These are phyloP conservation scores for Monosporozyma solicola DNA, from an alignment of 805 yeast species.

Conservation along the genomic window DNA sequence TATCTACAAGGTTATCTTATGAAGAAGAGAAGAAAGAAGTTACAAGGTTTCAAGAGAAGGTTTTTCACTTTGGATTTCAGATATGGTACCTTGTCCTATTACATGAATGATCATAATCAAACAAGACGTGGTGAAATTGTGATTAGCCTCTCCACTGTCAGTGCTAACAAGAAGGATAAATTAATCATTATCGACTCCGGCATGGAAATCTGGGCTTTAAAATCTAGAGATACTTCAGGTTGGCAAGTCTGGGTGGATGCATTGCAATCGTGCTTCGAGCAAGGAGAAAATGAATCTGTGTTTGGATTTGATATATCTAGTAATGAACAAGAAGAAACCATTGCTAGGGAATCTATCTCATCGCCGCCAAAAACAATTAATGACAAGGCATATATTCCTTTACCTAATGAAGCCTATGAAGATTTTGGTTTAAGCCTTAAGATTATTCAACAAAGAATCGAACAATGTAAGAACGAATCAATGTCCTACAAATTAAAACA, in stretches of 20 bases:
- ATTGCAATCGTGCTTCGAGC: conserved; percentile 39
- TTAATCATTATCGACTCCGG: conserved; percentile 87
- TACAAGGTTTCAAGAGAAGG: conserved; percentile 80
- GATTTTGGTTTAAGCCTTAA: conserved; percentile 15
- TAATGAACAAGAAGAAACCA: neutral
- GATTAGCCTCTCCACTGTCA: conserved; percentile 67
- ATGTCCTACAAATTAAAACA: conserved; percentile 9
- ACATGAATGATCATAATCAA: conserved; percentile 58
- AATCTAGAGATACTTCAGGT: conserved; percentile 53
- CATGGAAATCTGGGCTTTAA: conserved; percentile 85
- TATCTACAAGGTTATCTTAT: conserved; percentile 68
- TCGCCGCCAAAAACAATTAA: neutral
- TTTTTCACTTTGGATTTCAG: conserved; percentile 76
- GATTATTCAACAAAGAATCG: conserved; percentile 21
- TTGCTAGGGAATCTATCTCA: conserved; percentile 1
- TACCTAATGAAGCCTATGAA: conserved; percentile 15
- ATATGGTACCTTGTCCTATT: conserved; percentile 77
- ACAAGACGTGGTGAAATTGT: conserved; percentile 85
- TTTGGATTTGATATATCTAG: neutral
- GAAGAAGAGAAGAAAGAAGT: conserved; percentile 73
- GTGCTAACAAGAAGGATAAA: conserved; percentile 59
- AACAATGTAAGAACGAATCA: conserved; percentile 23
- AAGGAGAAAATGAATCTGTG: conserved; percentile 2
- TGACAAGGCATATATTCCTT: conserved; percentile 7
- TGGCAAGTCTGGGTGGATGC: conserved; percentile 82